Percentiles rank a stretch among this genome's conserved stretches.
Conservation (phyloP, 1,139 yeast genomes). For the Pichia inconspicua region DNA sequence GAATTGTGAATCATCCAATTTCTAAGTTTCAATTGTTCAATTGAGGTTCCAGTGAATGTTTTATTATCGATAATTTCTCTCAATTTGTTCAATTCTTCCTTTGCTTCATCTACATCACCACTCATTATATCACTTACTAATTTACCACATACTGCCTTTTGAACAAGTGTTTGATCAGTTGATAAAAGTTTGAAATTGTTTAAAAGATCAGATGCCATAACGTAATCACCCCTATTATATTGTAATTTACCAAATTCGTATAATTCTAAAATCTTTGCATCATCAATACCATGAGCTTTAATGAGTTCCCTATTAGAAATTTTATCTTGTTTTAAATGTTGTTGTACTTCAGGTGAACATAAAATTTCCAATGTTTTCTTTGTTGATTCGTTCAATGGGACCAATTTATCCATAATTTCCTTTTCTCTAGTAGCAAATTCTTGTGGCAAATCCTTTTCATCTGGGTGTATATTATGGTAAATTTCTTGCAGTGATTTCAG, state of each 20-base stretch:
- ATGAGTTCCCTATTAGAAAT: constrained; percentile 40
- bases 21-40: constrained; percentile 51
- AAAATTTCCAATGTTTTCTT: constrained; percentile 39
- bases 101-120: constrained; percentile 43
- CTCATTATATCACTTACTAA: constrained; percentile 50
- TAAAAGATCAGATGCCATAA: constrained; percentile 47
- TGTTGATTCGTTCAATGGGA: constrained; percentile 36
- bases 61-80: constrained; percentile 51
- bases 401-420: constrained; percentile 33
- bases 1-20: constrained; percentile 64
- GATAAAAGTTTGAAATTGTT: constrained; percentile 49
- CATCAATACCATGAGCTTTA: constrained; percentile 37
- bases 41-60: constrained; percentile 40
- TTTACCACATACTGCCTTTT: constrained; percentile 59
- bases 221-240: constrained; percentile 54
- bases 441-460: constrained; percentile 31
- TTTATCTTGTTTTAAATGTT: constrained; percentile 44
- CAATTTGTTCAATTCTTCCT: constrained; percentile 43
- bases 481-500: constrained; percentile 39
- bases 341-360: constrained; percentile 43
- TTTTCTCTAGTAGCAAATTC: constrained; percentile 35
- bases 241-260: constrained; percentile 53
- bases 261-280: constrained; percentile 41
- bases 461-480: constrained; percentile 35
- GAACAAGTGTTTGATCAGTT: constrained; percentile 39